Base-by-base conservation (phyloP, 352 stramenopile species). In the Phytophthora pistaciae region DNA sequence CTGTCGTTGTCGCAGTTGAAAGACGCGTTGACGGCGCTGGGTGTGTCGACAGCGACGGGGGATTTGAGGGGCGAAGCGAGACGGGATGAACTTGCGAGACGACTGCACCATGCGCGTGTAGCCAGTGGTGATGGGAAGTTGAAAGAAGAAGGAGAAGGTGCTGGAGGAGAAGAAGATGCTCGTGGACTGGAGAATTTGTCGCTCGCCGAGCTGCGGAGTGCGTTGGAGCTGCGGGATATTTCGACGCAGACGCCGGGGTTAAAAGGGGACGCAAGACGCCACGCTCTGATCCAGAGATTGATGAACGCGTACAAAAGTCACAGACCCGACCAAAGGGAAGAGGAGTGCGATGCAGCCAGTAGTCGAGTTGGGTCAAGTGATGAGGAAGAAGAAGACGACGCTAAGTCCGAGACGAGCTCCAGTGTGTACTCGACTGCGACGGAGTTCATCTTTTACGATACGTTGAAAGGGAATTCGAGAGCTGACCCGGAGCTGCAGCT, bases 391-490 rank as follows among this genome's bases (percentile, higher is more conserved):
- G 42, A 60, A 25, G 70, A 80, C 11, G 77, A 77, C 6, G 42
- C 66, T 0, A 73, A 68, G 31, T 86, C 78, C 0, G 70, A 74
- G 8, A 67, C 64, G 11, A 79, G 67, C 48, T 83, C 72, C 0
- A 80, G 66, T 31, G 76, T 58, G 27, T 88, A 88, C 55, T 88
- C 81, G 16, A 70, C 58, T 3, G 77, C 74, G 10, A 64, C 60
- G 3, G 78, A 86, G 20, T 86, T 86, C 50, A 64, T 88, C 10
- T 88, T 84, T 49, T 87, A 82, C 31, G 78, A 85, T 14, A 8
- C 65, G 16, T 14, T 42, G 5, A 68, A 50, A 25, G 53, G n/a
- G 33, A 61, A 60, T 48, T 25, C 16, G 20, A 62, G 14, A 6
- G 25, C 10, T 3, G 54, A 54, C 11, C 10, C 27, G 2, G 42